Evolutionary conservation across 495 filamentous ascomycete species (phyloP).

Genomic region (Xylaria scruposa): DNA sequence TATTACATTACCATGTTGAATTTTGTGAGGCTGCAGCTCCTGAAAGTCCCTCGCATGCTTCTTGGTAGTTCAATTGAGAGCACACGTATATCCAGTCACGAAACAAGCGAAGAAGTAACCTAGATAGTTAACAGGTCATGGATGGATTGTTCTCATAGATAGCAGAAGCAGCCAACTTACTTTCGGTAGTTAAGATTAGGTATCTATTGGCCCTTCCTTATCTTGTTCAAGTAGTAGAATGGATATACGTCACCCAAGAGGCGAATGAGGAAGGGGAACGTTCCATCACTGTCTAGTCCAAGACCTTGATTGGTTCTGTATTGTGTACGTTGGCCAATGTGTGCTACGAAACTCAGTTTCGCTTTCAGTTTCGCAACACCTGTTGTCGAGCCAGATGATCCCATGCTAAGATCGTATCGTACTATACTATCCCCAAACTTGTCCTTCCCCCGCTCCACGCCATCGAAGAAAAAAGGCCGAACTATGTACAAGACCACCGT

Average conservation of each 20-base stretch:
- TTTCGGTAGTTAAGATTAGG: no score
- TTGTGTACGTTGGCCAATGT: neutral
- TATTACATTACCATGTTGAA: neutral
- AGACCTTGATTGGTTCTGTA: neutral
- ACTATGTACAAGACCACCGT: neutral
- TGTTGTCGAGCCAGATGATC: neutral
- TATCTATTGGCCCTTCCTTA: no score
- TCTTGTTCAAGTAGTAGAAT: no score
- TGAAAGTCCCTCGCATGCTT: neutral
- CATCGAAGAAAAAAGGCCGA: neutral
- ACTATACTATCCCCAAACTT: constrained; percentile 1
- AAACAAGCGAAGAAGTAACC: no score
- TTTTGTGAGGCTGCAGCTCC: neutral
- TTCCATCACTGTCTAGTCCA: neutral
- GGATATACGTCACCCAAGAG: neutral
- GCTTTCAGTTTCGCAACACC: neutral
- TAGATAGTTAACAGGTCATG: no score
- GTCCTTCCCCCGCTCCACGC: no score
- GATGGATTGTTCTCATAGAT: no score
- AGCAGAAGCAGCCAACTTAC: no score
- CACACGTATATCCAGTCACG: no score
- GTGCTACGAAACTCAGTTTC: neutral
- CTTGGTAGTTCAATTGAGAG: no score
- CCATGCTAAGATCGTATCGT: neutral
- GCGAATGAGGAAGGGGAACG: neutral